Evolutionary conservation across 352 stramenopile species (phyloP).

Genomic region (Pythium utonaiense): DNA sequence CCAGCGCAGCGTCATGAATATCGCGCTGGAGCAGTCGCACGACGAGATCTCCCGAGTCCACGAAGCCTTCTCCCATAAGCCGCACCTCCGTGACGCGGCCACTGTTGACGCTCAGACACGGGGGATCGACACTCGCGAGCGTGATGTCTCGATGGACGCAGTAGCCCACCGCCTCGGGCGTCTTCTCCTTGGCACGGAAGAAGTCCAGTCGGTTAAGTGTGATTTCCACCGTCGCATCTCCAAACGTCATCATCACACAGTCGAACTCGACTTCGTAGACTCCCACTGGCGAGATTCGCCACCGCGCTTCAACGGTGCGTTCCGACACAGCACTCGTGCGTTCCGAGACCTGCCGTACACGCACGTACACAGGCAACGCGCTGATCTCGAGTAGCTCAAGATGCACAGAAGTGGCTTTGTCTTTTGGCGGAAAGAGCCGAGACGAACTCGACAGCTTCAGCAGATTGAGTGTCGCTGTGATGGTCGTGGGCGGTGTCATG

Average conservation of each 20-base stretch:
- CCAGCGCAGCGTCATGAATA: constrained; percentile 15
- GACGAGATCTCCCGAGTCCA: constrained; percentile 60
- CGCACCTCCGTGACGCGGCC: constrained; percentile 51
- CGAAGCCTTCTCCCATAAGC: constrained; percentile 50
- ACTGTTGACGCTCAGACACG: constrained; percentile 54
- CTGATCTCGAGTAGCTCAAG: constrained; percentile 38
- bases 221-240: constrained; percentile 42
- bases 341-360: constrained; percentile 47
- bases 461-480: constrained; percentile 53
- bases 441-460: constrained; percentile 37
- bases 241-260: constrained; percentile 51
- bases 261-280: constrained; percentile 65
- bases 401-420: background rate
- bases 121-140: constrained; percentile 45
- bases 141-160: constrained; percentile 44
- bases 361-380: constrained; percentile 48
- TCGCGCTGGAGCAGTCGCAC: constrained; percentile 44
- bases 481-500: constrained; percentile 36
- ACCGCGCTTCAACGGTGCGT: constrained; percentile 44
- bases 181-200: constrained; percentile 39
- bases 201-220: constrained; percentile 51
- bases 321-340: constrained; percentile 48
- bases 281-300: constrained; percentile 48
- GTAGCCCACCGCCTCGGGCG: constrained; percentile 41
- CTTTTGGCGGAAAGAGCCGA: constrained; percentile 9